phyloP scores from a whole-genome alignment of 441 rosid species.

The Sinapis alba region DNA sequence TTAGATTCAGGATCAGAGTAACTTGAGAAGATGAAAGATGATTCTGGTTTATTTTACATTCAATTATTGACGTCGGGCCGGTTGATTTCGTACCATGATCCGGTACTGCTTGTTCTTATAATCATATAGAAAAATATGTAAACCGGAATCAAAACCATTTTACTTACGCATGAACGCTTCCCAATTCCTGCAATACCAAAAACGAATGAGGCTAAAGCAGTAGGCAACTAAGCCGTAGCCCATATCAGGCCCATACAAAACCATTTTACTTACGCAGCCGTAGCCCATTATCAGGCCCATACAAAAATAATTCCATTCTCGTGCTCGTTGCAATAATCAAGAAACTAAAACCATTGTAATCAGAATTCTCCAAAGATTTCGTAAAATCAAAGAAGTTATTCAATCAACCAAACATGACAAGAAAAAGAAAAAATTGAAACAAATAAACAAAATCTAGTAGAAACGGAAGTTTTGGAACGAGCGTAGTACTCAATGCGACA shows the following conservation, averaged over 20 bases:
- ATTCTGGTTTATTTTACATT: too few species aligned
- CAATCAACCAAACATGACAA: neutral
- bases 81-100: too few species aligned
- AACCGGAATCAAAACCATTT: too few species aligned
- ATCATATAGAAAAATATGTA: too few species aligned
- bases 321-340: neutral
- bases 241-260: neutral
- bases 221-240: neutral
- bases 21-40: too few species aligned
- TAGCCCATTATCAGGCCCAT: constrained; percentile 15
- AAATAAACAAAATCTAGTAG: neutral
- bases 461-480: neutral
- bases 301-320: too few species aligned
- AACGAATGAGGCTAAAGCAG: too few species aligned
- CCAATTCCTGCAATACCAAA: too few species aligned
- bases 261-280: neutral
- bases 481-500: neutral
- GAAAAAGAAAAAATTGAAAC: neutral
- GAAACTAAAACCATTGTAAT: neutral
- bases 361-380: neutral
- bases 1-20: too few species aligned
- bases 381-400: neutral
- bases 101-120: too few species aligned
- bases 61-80: too few species aligned
- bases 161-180: too few species aligned